Percentiles rank a stretch among this genome's conserved stretches.
Conservation (phyloP, 495 filamentous ascomycete genomes). For the Poronia punctata region DNA sequence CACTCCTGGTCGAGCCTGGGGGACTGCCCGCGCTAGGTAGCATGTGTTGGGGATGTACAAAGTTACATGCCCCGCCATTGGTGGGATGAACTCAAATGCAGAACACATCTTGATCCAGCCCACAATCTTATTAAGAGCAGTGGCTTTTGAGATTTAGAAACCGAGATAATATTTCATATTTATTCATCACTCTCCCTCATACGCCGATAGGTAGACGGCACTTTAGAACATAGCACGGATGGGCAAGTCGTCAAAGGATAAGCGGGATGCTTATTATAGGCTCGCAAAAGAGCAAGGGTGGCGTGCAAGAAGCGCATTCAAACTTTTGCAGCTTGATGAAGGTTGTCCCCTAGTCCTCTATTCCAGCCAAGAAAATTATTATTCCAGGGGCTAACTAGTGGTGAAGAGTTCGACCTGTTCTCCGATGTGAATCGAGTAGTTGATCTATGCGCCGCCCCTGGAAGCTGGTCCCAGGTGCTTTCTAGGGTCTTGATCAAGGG, state of each 20-base stretch:
- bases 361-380: background rate
- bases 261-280: conserved; percentile 94
- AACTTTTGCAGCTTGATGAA: conserved; percentile 91
- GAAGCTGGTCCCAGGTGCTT: conserved; percentile 94
- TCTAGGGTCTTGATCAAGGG: conserved; percentile 88
- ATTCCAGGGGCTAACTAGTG: conserved; percentile 15
- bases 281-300: conserved; percentile 98
- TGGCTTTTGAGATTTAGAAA: no score
- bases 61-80: no score
- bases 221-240: no score
- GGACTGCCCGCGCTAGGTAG: no score
- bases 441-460: conserved; percentile 91
- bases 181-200: no score
- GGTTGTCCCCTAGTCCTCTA: conserved; percentile 24
- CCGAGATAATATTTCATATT: no score
- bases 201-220: no score
- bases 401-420: conserved; percentile 82
- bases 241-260: conserved; percentile 98
- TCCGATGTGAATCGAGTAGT: conserved; percentile 82
- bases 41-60: no score
- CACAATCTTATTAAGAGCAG: no score
- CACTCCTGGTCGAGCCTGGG: conserved; percentile 3
- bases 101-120: no score
- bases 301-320: conserved; percentile 94
- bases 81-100: no score